These are phyloP conservation scores for Fusarium cyanostomum DNA, from an alignment of 2,329 filamentous ascomycete genomes.

Conservation along the genomic window DNA sequence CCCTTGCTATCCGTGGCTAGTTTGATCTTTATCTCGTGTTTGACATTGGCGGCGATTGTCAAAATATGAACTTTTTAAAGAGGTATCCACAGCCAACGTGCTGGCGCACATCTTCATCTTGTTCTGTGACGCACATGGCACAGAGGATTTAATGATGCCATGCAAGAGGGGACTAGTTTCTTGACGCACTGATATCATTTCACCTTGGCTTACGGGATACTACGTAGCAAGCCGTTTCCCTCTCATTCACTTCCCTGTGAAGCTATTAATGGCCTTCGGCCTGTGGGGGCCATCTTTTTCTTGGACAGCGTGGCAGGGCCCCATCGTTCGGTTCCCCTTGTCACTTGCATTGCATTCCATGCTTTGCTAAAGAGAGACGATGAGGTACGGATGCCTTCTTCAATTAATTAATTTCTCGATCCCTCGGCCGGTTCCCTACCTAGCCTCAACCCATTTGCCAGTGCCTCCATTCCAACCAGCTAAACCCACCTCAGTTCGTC, in stretches of 20 bases:
- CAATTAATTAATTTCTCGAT: constrained; percentile 17
- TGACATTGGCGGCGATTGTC: too few relatives aligned
- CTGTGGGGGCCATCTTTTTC: too few relatives aligned
- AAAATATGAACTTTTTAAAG: too few relatives aligned
- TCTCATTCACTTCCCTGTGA: constrained; percentile 1
- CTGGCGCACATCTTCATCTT: constrained; percentile 19
- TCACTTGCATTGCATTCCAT: constrained; percentile 6
- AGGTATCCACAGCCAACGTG: constrained; percentile 25
- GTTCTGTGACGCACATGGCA: constrained; percentile 17
- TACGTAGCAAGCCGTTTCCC: not conserved
- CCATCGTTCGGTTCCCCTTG: constrained; percentile 4
- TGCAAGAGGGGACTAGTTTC: not conserved
- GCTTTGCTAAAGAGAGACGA: not conserved
- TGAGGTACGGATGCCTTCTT: not conserved
- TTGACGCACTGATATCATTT: not conserved
- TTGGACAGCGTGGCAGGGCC: too few relatives aligned
- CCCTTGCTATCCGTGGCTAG: not conserved
- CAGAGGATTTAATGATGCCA: constrained; percentile 13
- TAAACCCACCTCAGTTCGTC: constrained; percentile 5
- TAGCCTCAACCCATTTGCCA: constrained; percentile 4
- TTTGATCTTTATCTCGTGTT: constrained; percentile 1
- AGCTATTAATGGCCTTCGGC: too few relatives aligned
- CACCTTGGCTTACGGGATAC: not conserved
- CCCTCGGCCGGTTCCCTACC: constrained; percentile 17
- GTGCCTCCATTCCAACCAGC: constrained; percentile 7